These are phyloP conservation scores for Sparassis latifolia DNA, from an alignment of 1,284 basidiomycete species.

Conservation along the genomic window DNA sequence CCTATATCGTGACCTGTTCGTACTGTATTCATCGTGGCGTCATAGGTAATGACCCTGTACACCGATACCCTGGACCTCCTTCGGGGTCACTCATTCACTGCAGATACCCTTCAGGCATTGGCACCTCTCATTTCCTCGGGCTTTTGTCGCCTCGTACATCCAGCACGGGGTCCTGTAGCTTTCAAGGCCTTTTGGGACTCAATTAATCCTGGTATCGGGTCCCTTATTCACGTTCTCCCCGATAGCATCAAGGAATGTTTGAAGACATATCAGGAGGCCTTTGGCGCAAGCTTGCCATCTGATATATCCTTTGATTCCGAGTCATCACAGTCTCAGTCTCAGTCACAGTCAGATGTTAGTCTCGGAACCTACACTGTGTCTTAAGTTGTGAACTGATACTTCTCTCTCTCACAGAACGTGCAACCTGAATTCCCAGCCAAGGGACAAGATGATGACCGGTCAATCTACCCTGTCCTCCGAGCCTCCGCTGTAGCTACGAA, in stretches of 20 bases:
- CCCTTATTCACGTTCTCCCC: conserved; percentile 8
- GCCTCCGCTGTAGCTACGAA: too few relatives aligned
- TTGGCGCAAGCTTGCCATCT: conserved; percentile 7
- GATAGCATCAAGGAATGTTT: conserved; percentile 15
- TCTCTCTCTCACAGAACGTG: too few relatives aligned
- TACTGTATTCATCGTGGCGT: conserved; percentile 1
- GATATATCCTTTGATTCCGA: conserved; percentile 12
- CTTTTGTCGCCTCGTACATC: conserved; percentile 39
- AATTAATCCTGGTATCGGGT: conserved; percentile 6
- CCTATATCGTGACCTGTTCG: not conserved
- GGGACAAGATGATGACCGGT: too few relatives aligned
- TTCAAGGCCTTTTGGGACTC: conserved; percentile 29
- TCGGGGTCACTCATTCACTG: conserved; percentile 28
- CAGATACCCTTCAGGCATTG: conserved; percentile 31
- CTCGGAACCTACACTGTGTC: too few relatives aligned
- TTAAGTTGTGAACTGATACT: too few relatives aligned
- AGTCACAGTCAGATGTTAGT: not conserved
- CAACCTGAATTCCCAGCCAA: too few relatives aligned
- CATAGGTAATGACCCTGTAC: conserved; percentile 42
- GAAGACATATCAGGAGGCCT: conserved; percentile 10
- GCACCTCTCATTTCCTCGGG: conserved; percentile 39
- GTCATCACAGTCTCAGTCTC: conserved; percentile 1
- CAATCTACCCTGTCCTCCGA: too few relatives aligned
- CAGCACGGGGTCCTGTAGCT: conserved; percentile 39
- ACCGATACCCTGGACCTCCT: conserved; percentile 33